These are phyloP conservation scores for Capronia americana DNA, from an alignment of 2,329 filamentous ascomycete genomes.

Conservation along the genomic window DNA sequence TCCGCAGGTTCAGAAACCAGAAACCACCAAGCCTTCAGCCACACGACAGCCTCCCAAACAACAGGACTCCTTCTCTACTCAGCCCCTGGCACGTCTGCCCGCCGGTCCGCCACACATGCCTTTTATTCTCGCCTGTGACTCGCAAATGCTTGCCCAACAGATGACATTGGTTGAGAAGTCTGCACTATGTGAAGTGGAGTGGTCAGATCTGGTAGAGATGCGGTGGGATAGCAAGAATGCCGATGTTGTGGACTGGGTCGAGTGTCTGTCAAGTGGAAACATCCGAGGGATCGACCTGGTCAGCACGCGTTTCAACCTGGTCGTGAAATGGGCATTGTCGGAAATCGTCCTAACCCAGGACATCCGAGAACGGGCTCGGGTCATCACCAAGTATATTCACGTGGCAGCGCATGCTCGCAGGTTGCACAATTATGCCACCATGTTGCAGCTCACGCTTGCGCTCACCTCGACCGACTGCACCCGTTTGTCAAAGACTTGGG, in stretches of 20 bases:
- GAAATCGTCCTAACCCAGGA: conserved; percentile 66
- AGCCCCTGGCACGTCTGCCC: conserved; percentile 23
- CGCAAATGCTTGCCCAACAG: conserved; percentile 66
- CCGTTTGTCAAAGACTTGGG: conserved; percentile 65
- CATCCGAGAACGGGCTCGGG: conserved; percentile 64
- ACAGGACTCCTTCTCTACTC: conserved; percentile 11
- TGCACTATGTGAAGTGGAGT: conserved; percentile 69
- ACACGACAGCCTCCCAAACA: background rate
- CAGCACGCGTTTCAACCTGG: conserved; percentile 70
- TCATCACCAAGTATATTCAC: conserved; percentile 68
- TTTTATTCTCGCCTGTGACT: conserved; percentile 68
- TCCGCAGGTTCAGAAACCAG: conserved; percentile 13
- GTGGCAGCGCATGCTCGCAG: conserved; percentile 65
- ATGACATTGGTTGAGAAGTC: conserved; percentile 71
- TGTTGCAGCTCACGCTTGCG: conserved; percentile 69
- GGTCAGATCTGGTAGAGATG: conserved; percentile 70
- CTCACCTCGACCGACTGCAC: conserved; percentile 65
- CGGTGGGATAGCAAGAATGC: conserved; percentile 64
- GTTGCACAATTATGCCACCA: conserved; percentile 69
- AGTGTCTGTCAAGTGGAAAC: conserved; percentile 63
- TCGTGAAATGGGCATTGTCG: conserved; percentile 70
- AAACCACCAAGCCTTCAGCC: conserved; percentile 4
- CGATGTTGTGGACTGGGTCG: conserved; percentile 64
- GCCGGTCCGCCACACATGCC: conserved; percentile 58
- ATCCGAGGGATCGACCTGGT: conserved; percentile 66